phyloP scores from a whole-genome alignment of 2,329 filamentous ascomycete genomes.

The Talaromyces sp. region DNA sequence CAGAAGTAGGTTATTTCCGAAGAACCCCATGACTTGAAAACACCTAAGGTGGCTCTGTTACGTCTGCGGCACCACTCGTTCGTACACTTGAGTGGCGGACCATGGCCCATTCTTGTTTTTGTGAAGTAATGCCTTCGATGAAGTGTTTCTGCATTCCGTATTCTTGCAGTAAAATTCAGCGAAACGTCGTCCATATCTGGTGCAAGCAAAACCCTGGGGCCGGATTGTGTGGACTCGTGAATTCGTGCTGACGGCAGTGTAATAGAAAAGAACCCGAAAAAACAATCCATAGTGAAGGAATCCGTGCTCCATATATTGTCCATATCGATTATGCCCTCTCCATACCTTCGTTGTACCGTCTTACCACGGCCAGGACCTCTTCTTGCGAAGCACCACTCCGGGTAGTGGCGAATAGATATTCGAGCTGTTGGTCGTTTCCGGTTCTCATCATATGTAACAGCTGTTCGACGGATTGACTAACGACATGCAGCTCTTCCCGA shows the following conservation, averaged over 20 bases:
- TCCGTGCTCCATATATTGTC: not conserved
- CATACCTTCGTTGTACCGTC: not conserved
- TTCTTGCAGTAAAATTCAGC: not conserved
- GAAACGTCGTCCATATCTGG: not conserved
- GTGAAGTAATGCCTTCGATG: no score
- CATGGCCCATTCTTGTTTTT: not conserved
- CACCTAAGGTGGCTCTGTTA: not conserved
- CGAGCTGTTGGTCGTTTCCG: not conserved
- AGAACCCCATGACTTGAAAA: no score
- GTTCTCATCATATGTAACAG: conserved; percentile 8
- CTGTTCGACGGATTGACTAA: conserved; percentile 10
- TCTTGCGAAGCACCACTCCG: conserved; percentile 3
- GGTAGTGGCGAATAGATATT: not conserved
- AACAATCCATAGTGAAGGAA: not conserved
- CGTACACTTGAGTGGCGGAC: not conserved
- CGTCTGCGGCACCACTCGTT: not conserved
- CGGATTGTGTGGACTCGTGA: not conserved
- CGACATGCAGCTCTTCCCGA: conserved; percentile 1
- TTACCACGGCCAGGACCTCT: conserved; percentile 8
- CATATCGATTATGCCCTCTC: not conserved
- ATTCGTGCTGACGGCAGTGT: not conserved
- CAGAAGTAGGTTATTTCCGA: not conserved
- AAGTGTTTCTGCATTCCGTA: not conserved
- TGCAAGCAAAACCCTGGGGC: not conserved
- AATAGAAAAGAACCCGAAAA: not conserved